Percentiles rank a stretch among this genome's conserved stretches.
These are phyloP conservation scores for Amanita subjunquillea DNA, from an alignment of 768 basidiomycete genomes.

Conservation along the genomic window DNA sequence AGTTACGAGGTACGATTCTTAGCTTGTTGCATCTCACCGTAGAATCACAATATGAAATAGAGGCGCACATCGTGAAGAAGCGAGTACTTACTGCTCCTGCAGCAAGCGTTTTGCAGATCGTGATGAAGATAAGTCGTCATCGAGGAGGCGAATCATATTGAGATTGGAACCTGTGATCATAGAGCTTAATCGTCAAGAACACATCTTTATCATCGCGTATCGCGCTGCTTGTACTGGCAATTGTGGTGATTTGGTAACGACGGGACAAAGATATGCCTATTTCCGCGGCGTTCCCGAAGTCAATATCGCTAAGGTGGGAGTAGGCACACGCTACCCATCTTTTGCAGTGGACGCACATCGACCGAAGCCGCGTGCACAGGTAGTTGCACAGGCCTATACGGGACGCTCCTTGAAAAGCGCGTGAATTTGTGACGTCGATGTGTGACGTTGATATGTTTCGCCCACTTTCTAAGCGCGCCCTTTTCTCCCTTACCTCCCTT, in stretches of 20 bases:
- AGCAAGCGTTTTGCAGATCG: constrained; percentile 95
- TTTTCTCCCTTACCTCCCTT: not conserved
- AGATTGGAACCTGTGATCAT: constrained; percentile 95
- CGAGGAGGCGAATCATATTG: constrained; percentile 97
- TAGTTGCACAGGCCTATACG: no score
- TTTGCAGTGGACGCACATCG: no score
- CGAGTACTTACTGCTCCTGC: not conserved
- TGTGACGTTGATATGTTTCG: constrained; percentile 8
- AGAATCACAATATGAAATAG: not conserved
- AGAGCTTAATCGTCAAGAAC: constrained; percentile 71
- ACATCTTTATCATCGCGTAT: no score
- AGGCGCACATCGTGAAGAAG: no score
- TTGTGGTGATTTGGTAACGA: constrained; percentile 13
- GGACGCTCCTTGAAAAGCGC: not conserved
- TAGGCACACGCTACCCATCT: no score
- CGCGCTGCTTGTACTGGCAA: constrained; percentile 60
- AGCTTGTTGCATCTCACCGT: not conserved
- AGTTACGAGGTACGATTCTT: constrained; percentile 43
- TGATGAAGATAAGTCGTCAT: constrained; percentile 91
- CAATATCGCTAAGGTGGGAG: constrained; percentile 36
- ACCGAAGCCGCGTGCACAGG: no score
- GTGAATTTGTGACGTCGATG: constrained; percentile 14
- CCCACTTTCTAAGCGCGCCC: not conserved
- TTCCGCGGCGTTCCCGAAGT: constrained; percentile 88
- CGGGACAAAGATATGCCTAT: constrained; percentile 78